Conservation (phyloP, 169 alveolate genomes). For the Plasmodium cynomolgi region DNA sequence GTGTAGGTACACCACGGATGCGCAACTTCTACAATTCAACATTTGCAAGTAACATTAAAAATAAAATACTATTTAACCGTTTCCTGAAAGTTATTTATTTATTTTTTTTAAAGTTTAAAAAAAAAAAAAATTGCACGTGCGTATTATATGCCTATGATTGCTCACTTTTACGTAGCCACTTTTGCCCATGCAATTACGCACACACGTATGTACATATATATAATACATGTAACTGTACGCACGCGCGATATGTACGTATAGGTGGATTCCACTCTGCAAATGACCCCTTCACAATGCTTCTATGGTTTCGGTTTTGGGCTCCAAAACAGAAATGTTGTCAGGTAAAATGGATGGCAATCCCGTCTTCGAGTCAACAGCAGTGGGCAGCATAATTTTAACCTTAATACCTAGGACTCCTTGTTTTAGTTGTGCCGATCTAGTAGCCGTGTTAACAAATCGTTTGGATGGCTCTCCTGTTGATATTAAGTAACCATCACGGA, state of each 20-base stretch:
- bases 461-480: slow-evolving; percentile 99
- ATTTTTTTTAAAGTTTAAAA: background rate
- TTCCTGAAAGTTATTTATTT: background rate
- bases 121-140: background rate
- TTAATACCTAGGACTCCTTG: slow-evolving; percentile 97
- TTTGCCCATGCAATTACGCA: background rate
- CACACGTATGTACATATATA: background rate
- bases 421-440: slow-evolving; percentile 98
- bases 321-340: slow-evolving; percentile 96
- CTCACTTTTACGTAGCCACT: background rate
- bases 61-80: background rate
- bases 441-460: slow-evolving; percentile 97
- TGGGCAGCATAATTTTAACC: slow-evolving; percentile 97
- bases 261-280: background rate
- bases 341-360: slow-evolving; percentile 97
- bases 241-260: background rate
- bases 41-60: background rate
- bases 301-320: slow-evolving; percentile 92
- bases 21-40: background rate
- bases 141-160: background rate
- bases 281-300: slow-evolving; percentile 29
- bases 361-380: slow-evolving; percentile 97
- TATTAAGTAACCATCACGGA: slow-evolving; percentile 98
- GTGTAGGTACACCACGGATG: background rate
- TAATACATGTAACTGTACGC: background rate